Evolutionary conservation across 225 moss, liverwort and hornwort genomes (phyloP), one percentile per base, ranked within the genome.

Genomic region (Rhytidiadelphus loreus): DNA sequence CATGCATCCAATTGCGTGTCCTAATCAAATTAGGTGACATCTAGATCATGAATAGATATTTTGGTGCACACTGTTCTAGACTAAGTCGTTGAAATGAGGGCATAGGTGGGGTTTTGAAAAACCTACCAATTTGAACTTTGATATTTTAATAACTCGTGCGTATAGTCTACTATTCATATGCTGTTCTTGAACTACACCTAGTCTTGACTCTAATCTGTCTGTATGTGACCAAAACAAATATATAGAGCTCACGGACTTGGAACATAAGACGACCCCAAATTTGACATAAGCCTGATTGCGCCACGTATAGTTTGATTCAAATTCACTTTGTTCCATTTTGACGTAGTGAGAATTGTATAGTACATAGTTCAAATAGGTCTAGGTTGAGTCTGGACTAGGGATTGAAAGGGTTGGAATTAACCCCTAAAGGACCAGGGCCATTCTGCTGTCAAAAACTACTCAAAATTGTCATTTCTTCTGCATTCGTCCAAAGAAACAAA

Each of bases 221-320:
- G 1, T 20, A 2, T 37, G 11, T 21, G 11, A 37, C 20, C 10
- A 50, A 37, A n/a, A n/a, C 22, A n/a, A n/a, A 11, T 10, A 66
- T 10, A 66, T 19, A 37, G 22, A 68, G 11, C 11, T 65, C 11
- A 35, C 0, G 7, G 2, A 22, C 2, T n/a, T 3, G 7, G 0
- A 22, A 37, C 1, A 6, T 4, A 68, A 21, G 12, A 68, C 21
- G 22, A 68, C 12, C 22, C 22, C 3, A n/a, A 68, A 12, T 1
- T n/a, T n/a, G 12, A n/a, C 12, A 1, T 13, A 9, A 33, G 9
- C 0, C 64, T 10, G 35, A 19, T 64, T 64, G 18, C 0, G 2
- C 0, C 11, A 2, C 0, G 2, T 10, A 65, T 5, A 64, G 3
- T 64, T 63, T 32, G 63, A 32, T 63, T 33, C 16, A 63, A 63